phyloP scores from a whole-genome alignment of 306 rosid genomes.

The Oxytropis ochrocephala region DNA sequence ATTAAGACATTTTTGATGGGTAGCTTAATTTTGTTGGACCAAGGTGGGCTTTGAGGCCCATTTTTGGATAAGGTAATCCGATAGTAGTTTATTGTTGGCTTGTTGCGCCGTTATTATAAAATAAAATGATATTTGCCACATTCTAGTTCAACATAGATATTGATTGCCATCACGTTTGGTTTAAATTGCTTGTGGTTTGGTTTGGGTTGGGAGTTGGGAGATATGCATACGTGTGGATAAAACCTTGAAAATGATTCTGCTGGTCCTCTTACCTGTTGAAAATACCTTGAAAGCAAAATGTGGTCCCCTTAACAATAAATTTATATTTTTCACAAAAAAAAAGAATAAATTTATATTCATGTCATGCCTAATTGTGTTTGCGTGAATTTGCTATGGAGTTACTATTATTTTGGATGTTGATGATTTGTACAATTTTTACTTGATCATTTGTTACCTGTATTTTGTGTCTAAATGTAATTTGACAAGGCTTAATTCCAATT shows the following conservation, averaged over 20 bases:
- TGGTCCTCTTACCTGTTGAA: neutral
- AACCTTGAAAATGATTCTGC: conserved; percentile 11
- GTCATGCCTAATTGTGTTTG: neutral
- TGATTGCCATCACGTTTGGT: conserved; percentile 9
- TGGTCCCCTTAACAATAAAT: conserved; percentile 5
- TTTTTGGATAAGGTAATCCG: conserved; percentile 34
- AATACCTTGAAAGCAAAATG: conserved; percentile 1
- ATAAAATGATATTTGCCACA: conserved; percentile 1
- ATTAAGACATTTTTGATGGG: neutral
- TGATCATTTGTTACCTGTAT: neutral
- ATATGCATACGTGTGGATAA: neutral
- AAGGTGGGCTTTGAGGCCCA: conserved; percentile 29
- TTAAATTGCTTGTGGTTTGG: conserved; percentile 1
- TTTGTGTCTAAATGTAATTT: neutral
- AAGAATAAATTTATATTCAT: no score
- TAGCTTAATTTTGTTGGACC: neutral
- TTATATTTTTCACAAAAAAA: no score
- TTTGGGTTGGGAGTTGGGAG: neutral
- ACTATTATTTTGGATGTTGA: conserved; percentile 2
- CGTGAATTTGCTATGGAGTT: neutral
- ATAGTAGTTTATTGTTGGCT: neutral
- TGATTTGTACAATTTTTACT: neutral
- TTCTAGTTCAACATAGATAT: neutral
- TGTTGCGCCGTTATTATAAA: neutral
- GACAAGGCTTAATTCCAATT: neutral